These are phyloP conservation scores for Capsicum chinense DNA, from an alignment of 257 asterid genomes.

Conservation along the genomic window DNA sequence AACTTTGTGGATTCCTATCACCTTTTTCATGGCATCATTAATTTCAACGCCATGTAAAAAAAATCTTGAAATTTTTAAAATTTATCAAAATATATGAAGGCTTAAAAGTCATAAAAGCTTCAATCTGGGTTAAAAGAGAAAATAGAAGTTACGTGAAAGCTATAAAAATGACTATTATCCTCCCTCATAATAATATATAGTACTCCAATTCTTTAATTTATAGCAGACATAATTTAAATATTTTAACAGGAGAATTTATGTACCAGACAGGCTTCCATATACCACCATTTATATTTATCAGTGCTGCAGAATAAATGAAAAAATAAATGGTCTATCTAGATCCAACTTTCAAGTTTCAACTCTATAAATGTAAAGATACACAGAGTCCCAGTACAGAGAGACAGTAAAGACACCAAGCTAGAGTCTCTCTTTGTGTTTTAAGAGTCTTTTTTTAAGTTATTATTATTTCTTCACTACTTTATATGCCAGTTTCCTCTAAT, in stretches of 20 bases:
- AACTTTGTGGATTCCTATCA: background rate
- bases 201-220: background rate
- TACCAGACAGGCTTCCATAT: background rate
- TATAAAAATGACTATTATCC: too few relatives aligned
- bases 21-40: background rate
- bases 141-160: background rate
- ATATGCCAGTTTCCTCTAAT: background rate
- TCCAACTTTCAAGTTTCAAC: background rate
- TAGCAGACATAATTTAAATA: background rate
- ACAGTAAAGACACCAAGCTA: too few relatives aligned
- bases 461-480: background rate
- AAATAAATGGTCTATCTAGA: background rate
- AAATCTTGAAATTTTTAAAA: background rate
- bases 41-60: background rate
- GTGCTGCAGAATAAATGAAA: too few relatives aligned
- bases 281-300: background rate
- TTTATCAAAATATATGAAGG: background rate
- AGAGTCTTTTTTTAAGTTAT: background rate
- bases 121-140: background rate
- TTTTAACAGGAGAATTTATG: background rate
- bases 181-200: too few relatives aligned
- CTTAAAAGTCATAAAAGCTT: background rate
- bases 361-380: background rate
- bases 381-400: background rate
- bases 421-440: background rate